Evolutionary conservation across 768 basidiomycete species (phyloP).

Genomic region (Tulasnella calospora): DNA sequence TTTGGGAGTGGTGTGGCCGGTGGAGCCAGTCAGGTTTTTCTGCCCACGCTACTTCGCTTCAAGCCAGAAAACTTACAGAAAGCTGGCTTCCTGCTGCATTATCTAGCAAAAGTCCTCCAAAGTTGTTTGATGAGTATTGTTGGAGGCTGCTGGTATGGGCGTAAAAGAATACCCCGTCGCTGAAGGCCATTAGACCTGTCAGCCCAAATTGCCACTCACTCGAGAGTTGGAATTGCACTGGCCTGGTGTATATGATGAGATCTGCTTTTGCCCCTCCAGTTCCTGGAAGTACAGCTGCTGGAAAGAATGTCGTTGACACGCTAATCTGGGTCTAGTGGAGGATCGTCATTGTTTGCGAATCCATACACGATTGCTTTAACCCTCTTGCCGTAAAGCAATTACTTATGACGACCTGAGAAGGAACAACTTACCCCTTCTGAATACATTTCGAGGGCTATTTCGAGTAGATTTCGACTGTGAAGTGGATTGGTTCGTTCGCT

Average conservation of each 20-base stretch:
- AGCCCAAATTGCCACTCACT: not conserved
- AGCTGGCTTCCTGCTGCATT: slow-evolving; percentile 45
- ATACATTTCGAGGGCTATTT: not conserved
- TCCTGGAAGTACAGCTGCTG: not conserved
- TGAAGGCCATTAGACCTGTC: not conserved
- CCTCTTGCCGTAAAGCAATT: not conserved
- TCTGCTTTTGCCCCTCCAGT: not conserved
- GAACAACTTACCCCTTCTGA: not conserved
- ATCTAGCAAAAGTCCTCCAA: slow-evolving; percentile 51
- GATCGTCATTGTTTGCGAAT: not conserved
- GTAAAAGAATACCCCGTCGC: slow-evolving; percentile 79
- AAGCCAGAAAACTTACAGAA: not conserved
- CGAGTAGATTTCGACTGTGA: not conserved
- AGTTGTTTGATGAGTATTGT: not conserved
- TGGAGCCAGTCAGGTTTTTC: not conserved
- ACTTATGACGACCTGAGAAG: not conserved
- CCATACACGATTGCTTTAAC: not conserved
- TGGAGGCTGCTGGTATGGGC: slow-evolving; percentile 57
- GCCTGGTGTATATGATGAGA: not conserved
- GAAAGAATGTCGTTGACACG: slow-evolving; percentile 2
- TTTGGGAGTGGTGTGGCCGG: slow-evolving; percentile 34
- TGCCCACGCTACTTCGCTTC: not conserved
- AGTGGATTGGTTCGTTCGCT: not conserved
- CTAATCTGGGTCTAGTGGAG: not conserved
- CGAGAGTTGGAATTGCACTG: not conserved